Evolutionary conservation across 441 rosid species (phyloP), one percentile per base, ranked within the genome.

Genomic region (Populus hybrid): DNA sequence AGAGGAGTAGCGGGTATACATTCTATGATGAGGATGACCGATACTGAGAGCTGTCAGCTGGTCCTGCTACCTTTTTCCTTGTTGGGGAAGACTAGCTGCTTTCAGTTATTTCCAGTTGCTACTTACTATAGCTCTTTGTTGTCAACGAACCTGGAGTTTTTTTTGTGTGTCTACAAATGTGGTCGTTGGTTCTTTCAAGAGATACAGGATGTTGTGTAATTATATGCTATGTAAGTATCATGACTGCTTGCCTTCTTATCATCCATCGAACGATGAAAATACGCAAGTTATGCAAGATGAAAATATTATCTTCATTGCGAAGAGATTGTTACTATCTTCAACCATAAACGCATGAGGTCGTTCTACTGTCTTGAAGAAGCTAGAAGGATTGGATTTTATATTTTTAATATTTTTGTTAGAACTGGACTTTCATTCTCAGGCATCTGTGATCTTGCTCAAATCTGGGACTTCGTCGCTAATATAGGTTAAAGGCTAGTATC

Each of bases 11-110:
- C 24, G 74, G 79, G 23, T 42, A 79, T 69, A 0, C 76, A 0
- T 69, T 78, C 70, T 83, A 78, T 21, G 77, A 82, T 1, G 87
- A 84, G 19, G 84, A 83, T 67, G 70, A 72, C 78, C 40, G 78
- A 71, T 78, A 83, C 63, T 86, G 76, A 87, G 34, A 38, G 70
- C n/a, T 68, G 26, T 77, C 16, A 35, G n/a, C 72, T 23, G 19
- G 57, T 6, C 64, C 64, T 7, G 42, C 28, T 14, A 59, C 38
- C 12, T 7, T 21, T 59, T 57, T 30, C 10, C 32, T 36, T 72
- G 8, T 5, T 11, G 35, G 68, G 61, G 32, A 69, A 21, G 26
- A 11, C 71, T 71, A 14, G 57, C 5, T 50, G 19, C 7, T 50
- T 50, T 50, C 19, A 16, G 57, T 50, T 50, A 5, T 50, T 50